Percentiles rank a stretch among this genome's conserved stretches.
phyloP scores from a whole-genome alignment of 306 rosid species.

The Crotalaria pallida region DNA sequence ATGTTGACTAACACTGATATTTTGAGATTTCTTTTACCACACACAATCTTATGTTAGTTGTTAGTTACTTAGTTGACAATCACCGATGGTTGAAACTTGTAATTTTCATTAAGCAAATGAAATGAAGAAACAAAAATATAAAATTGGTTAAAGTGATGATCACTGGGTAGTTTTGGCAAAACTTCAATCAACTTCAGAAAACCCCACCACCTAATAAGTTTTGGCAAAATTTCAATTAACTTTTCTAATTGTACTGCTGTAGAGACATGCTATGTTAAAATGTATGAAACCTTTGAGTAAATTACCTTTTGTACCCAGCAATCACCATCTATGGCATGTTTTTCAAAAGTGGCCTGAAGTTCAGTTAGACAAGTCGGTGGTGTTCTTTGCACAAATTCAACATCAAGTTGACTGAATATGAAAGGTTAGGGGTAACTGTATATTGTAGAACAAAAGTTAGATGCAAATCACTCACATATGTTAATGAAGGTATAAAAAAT shows the following conservation, averaged over 20 bases:
- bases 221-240: not conserved
- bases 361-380: slow-evolving; percentile 25
- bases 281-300: not conserved
- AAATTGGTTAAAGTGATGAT: not conserved
- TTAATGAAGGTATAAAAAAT: no score
- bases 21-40: not conserved
- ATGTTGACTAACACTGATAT: slow-evolving; percentile 38
- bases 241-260: not conserved
- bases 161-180: not conserved
- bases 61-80: slow-evolving; percentile 24
- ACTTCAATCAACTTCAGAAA: not conserved
- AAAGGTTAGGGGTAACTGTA: not conserved
- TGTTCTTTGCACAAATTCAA: not conserved
- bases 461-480: not conserved
- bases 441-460: not conserved
- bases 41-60: slow-evolving; percentile 12
- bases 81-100: not conserved
- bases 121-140: not conserved
- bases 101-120: not conserved
- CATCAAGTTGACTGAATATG: slow-evolving; percentile 15
- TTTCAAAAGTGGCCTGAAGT: not conserved
- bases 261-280: not conserved
- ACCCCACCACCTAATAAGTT: not conserved
- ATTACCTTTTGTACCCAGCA: not conserved
- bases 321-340: not conserved